phyloP scores from a whole-genome alignment of 1,284 basidiomycete genomes.

The Cutaneotrichosporon cavernicola region DNA sequence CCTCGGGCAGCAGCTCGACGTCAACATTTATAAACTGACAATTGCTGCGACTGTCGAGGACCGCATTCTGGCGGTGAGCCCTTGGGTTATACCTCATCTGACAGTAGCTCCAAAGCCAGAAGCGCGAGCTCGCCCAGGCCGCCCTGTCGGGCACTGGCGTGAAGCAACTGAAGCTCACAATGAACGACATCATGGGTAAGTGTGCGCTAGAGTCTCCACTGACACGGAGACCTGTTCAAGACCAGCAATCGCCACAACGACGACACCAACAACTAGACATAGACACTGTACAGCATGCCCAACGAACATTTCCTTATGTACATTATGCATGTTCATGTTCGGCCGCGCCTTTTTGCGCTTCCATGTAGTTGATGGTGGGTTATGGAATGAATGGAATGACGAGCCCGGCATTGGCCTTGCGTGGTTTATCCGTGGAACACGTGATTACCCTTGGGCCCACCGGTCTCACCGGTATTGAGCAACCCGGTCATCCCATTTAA shows the following conservation, averaged over 20 bases:
- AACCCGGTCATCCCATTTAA: neutral
- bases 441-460: too few relatives aligned
- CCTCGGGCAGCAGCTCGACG: constrained; percentile 79
- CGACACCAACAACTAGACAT: constrained; percentile 9
- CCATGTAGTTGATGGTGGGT: neutral
- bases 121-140: constrained; percentile 77
- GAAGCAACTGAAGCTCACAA: constrained; percentile 77
- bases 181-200: constrained; percentile 73
- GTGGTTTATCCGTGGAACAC: neutral
- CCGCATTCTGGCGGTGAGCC: constrained; percentile 51
- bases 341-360: neutral
- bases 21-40: constrained; percentile 90
- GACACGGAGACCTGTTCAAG: constrained; percentile 21
- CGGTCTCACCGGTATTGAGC: too few relatives aligned
- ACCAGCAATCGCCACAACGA: constrained; percentile 1
- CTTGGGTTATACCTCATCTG: constrained; percentile 11
- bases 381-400: neutral
- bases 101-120: constrained; percentile 77
- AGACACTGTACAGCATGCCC: neutral
- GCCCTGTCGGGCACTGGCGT: constrained; percentile 84
- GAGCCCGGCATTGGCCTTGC: neutral
- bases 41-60: constrained; percentile 87
- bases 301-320: neutral
- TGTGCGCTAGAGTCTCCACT: constrained; percentile 2
- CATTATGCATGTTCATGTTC: neutral